phyloP scores from a whole-genome alignment of 352 stramenopile species.

The Pythium dissimile region DNA sequence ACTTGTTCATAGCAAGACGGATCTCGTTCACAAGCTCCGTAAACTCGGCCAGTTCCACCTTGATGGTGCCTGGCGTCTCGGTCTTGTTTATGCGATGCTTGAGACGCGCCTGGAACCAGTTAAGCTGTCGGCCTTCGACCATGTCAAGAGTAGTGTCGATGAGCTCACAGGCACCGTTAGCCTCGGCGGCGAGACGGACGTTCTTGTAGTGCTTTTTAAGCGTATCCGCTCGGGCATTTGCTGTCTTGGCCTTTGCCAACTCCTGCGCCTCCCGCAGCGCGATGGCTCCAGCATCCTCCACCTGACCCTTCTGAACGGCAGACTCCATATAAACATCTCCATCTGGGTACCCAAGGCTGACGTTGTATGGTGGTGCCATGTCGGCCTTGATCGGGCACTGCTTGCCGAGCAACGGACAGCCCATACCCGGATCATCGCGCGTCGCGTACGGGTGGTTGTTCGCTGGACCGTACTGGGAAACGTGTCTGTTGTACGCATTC shows the following conservation, averaged over 20 bases:
- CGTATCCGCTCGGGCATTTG: constrained; percentile 69
- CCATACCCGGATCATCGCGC: constrained; percentile 75
- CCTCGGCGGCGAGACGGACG: constrained; percentile 72
- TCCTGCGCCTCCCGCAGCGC: constrained; percentile 67
- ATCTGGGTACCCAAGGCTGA: constrained; percentile 81
- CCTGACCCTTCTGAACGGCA: constrained; percentile 57
- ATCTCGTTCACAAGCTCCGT: constrained; percentile 80
- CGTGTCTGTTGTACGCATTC: constrained; percentile 89
- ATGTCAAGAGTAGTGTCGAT: constrained; percentile 74
- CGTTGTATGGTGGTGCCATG: constrained; percentile 58
- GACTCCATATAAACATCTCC: constrained; percentile 78
- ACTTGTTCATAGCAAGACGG: constrained; percentile 70
- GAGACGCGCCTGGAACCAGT: constrained; percentile 74
- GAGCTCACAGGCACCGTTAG: constrained; percentile 73
- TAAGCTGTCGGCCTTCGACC: constrained; percentile 64
- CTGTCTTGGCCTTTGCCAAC: constrained; percentile 52
- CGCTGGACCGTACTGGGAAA: constrained; percentile 86
- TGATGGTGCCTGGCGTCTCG: constrained; percentile 82
- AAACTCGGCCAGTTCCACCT: constrained; percentile 82
- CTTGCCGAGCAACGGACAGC: constrained; percentile 87
- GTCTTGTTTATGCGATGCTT: constrained; percentile 69
- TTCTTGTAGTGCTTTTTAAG: constrained; percentile 90
- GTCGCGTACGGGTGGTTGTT: constrained; percentile 88
- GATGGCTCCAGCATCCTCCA: constrained; percentile 65
- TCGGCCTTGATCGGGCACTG: constrained; percentile 90